These are phyloP conservation scores for Symbiodinium pilosum DNA, from an alignment of 73 alveolate species.

Conservation along the genomic window DNA sequence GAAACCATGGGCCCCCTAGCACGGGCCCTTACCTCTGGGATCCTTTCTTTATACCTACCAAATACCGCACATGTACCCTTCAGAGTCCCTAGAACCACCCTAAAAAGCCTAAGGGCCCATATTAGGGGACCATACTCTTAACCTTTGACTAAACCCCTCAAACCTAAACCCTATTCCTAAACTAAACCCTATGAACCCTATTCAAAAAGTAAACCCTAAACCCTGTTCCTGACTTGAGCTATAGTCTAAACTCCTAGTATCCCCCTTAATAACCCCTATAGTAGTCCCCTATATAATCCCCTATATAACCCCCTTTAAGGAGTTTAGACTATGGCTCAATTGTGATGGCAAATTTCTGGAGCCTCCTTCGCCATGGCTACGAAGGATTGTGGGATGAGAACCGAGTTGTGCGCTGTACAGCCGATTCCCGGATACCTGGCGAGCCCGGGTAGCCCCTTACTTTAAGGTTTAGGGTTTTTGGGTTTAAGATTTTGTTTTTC, in stretches of 20 bases:
- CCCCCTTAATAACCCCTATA: no score
- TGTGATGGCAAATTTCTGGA: no score
- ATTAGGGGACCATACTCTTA: not conserved
- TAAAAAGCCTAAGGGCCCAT: no score
- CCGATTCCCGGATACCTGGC: not conserved
- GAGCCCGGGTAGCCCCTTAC: not conserved
- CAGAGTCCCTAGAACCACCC: no score
- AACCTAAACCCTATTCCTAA: not conserved
- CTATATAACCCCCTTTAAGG: no score
- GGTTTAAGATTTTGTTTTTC: not conserved
- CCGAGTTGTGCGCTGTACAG: not conserved
- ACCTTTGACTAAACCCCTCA: not conserved
- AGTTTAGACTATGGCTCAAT: no score
- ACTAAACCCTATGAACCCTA: not conserved
- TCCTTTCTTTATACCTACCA: no score
- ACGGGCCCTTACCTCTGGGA: no score
- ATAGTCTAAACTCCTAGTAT: no score
- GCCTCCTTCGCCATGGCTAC: conserved; percentile 51
- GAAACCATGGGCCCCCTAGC: no score
- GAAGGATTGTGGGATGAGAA: not conserved
- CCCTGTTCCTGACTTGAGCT: not conserved
- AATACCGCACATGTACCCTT: not conserved
- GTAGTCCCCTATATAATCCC: no score
- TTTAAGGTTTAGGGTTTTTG: not conserved
- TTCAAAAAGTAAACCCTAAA: not conserved